These are phyloP conservation scores for Castanea mollissima DNA, from an alignment of 306 rosid genomes.

Conservation along the genomic window DNA sequence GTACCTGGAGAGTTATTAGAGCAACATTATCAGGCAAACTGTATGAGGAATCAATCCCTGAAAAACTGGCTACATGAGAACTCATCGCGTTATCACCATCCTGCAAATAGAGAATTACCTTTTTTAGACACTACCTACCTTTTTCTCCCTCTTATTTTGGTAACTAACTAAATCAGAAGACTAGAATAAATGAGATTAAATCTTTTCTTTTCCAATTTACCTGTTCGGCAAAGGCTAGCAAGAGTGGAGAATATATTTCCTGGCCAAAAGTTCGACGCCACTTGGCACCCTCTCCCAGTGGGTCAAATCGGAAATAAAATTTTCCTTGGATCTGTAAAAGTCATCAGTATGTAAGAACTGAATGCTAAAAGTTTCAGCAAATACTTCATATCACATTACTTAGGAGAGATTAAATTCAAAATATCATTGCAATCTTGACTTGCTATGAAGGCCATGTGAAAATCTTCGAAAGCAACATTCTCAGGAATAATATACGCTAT, in stretches of 20 bases:
- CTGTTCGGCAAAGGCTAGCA: slow-evolving; percentile 80
- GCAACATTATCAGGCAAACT: slow-evolving; percentile 71
- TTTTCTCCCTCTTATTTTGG: neutral
- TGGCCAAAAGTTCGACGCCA: slow-evolving; percentile 97
- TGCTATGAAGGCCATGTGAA: neutral
- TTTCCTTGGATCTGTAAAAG: slow-evolving; percentile 72
- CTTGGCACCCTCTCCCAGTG: slow-evolving; percentile 80
- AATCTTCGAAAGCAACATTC: neutral
- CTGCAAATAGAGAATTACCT: slow-evolving; percentile 33
- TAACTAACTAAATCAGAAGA: neutral
- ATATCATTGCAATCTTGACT: neutral
- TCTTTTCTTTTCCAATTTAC: slow-evolving; percentile 16
- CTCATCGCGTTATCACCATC: slow-evolving; percentile 54
- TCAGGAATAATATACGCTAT: neutral
- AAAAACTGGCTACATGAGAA: slow-evolving; percentile 57
- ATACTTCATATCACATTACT: neutral
- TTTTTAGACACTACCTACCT: neutral
- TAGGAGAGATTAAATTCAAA: neutral
- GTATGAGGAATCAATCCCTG: slow-evolving; percentile 60
- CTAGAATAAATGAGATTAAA: neutral
- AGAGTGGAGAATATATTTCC: slow-evolving; percentile 85
- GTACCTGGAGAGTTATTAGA: slow-evolving; percentile 67
- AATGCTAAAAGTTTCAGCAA: slow-evolving; percentile 8
- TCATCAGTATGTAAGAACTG: slow-evolving; percentile 2
- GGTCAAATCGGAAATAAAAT: slow-evolving; percentile 78